Evolutionary conservation across 1,284 basidiomycete genomes (phyloP).

Genomic region (Austroboletus niveus): DNA sequence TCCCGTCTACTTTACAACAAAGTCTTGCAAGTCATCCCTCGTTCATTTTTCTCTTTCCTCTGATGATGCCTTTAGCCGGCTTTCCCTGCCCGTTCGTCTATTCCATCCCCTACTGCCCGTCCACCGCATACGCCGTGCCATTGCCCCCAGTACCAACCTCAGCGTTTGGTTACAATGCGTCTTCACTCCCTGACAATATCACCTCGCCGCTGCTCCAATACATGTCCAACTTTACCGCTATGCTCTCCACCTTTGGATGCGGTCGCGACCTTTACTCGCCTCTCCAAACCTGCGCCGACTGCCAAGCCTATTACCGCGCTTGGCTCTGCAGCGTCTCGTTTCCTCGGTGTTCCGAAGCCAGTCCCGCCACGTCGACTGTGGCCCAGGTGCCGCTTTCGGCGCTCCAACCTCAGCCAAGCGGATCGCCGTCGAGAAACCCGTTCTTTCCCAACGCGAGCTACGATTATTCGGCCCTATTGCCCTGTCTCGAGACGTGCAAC

Average conservation of each 20-base stretch:
- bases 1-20: constrained; percentile 67
- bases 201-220: constrained; percentile 52
- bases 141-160: constrained; percentile 47
- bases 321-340: constrained; percentile 79
- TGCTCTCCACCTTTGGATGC: constrained; percentile 71
- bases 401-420: constrained; percentile 39
- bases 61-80: constrained; percentile 34
- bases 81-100: constrained; percentile 76
- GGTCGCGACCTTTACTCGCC: constrained; percentile 82
- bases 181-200: constrained; percentile 51
- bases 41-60: background rate
- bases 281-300: constrained; percentile 73
- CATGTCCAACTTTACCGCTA: constrained; percentile 71
- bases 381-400: constrained; percentile 41
- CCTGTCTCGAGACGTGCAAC: constrained; percentile 78
- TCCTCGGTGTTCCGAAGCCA: constrained; percentile 64
- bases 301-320: constrained; percentile 68
- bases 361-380: background rate
- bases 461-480: constrained; percentile 62
- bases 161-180: constrained; percentile 45
- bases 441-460: constrained; percentile 44
- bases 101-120: constrained; percentile 73
- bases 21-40: constrained; percentile 50
- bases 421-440: constrained; percentile 43
- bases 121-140: constrained; percentile 69